Evolutionary conservation across 768 basidiomycete species (phyloP).

Genomic region (Pulveroboletus frians): DNA sequence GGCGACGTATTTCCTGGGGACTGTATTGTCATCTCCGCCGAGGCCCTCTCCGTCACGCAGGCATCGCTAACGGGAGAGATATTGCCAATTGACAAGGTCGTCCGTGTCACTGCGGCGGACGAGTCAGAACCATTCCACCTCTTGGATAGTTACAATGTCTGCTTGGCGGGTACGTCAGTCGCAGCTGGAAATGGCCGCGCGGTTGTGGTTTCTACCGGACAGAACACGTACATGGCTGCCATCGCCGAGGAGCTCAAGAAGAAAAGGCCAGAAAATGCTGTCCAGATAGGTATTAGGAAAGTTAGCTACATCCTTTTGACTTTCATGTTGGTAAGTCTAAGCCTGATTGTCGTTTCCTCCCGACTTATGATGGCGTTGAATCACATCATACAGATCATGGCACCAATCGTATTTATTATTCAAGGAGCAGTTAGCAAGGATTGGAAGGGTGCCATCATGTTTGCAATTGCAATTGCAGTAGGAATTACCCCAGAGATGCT

Average conservation of each 20-base stretch:
- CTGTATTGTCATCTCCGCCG: slow-evolving; percentile 30
- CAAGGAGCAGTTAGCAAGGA: slow-evolving; percentile 30
- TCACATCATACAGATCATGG: slow-evolving; percentile 22
- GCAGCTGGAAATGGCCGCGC: slow-evolving; percentile 30
- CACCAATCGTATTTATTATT: slow-evolving; percentile 26
- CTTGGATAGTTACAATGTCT: slow-evolving; percentile 30
- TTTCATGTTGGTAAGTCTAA: slow-evolving; percentile 26
- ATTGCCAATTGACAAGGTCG: slow-evolving; percentile 30
- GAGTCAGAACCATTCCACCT: slow-evolving; percentile 24
- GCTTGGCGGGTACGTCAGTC: slow-evolving; percentile 33
- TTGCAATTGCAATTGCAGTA: slow-evolving; percentile 28
- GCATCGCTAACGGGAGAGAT: slow-evolving; percentile 36
- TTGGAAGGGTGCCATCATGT: slow-evolving; percentile 30
- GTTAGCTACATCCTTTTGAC: slow-evolving; percentile 30
- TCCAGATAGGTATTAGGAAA: slow-evolving; percentile 31
- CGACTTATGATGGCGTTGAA: background rate
- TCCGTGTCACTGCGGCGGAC: slow-evolving; percentile 12
- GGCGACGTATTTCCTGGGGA: slow-evolving; percentile 36
- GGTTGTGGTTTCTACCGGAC: slow-evolving; percentile 29
- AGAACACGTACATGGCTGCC: slow-evolving; percentile 32
- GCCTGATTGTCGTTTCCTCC: background rate
- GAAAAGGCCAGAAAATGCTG: slow-evolving; percentile 30
- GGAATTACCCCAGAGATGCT: slow-evolving; percentile 32
- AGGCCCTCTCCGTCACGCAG: slow-evolving; percentile 31
- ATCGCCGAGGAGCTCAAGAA: slow-evolving; percentile 31